Conservation (phyloP, 352 stramenopile species). For the Globisporangium barbulae region DNA sequence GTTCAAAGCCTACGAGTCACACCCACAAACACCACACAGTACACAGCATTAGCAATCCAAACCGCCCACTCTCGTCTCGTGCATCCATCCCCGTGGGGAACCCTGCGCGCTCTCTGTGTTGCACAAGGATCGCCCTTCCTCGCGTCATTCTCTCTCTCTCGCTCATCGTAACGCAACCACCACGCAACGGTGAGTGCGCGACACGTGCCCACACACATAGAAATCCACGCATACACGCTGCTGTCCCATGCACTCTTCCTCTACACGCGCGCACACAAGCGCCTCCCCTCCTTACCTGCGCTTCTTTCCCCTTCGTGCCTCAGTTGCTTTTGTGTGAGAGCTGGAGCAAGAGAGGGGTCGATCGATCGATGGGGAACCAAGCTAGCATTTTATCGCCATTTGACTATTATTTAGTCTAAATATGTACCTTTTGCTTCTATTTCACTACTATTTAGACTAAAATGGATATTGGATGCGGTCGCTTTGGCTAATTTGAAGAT, state of each 20-base stretch:
- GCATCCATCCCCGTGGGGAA: neutral
- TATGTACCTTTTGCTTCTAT: neutral
- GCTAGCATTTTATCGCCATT: neutral
- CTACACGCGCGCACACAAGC: neutral
- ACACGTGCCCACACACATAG: neutral
- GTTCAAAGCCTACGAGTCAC: neutral
- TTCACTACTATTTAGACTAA: neutral
- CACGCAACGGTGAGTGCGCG: neutral
- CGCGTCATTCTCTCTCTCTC: neutral
- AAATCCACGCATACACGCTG: neutral
- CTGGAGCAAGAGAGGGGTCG: neutral
- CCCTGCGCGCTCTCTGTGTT: neutral
- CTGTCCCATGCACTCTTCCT: neutral
- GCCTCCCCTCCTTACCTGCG: neutral
- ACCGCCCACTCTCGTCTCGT: neutral
- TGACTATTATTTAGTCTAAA: neutral
- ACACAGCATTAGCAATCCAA: neutral
- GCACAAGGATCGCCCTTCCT: conserved; percentile 2
- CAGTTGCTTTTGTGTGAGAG: conserved; percentile 7
- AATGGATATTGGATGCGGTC: neutral
- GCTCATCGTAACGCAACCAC: neutral
- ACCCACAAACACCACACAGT: neutral
- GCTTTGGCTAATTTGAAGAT: neutral
- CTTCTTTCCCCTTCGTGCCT: conserved; percentile 6
- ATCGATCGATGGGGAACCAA: neutral